Percentiles rank a stretch among this genome's conserved stretches.
These are phyloP conservation scores for Eucalyptus erythrocorys DNA, from an alignment of 345 rosid species.

Conservation along the genomic window DNA sequence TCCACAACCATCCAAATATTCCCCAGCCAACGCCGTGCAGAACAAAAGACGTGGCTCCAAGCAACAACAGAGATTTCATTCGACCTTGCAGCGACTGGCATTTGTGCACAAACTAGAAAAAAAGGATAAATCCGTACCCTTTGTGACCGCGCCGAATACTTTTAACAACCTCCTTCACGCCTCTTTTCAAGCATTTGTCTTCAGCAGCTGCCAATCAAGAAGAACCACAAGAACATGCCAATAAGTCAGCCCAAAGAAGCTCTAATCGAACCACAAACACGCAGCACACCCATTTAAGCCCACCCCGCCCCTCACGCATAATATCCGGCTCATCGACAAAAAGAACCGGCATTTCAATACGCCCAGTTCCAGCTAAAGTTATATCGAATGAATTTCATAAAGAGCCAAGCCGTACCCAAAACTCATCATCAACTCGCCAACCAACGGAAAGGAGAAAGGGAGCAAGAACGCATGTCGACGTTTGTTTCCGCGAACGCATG, in stretches of 20 bases:
- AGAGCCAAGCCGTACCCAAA: neutral
- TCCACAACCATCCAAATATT: neutral
- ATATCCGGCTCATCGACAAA: neutral
- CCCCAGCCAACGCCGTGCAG: neutral
- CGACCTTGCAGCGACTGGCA: neutral
- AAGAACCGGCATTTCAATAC: neutral
- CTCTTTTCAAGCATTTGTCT: constrained; percentile 90
- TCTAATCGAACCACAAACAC: neutral
- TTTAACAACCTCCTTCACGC: constrained; percentile 95
- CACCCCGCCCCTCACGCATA: neutral
- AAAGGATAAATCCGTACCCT: constrained; percentile 36
- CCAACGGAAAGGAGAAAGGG: neutral
- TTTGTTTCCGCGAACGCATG: neutral
- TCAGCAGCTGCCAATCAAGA: constrained; percentile 49
- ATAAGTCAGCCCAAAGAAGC: neutral
- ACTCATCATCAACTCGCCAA: neutral
- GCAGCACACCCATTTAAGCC: neutral
- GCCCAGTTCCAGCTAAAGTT: neutral
- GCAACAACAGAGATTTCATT: neutral
- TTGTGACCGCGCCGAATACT: constrained; percentile 81
- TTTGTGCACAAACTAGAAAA: neutral
- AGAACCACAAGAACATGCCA: neutral
- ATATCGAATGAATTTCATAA: neutral
- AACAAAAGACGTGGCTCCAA: neutral
- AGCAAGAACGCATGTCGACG: neutral